Conservation (phyloP, 1,139 yeast species). For the Diutina siamensis region DNA sequence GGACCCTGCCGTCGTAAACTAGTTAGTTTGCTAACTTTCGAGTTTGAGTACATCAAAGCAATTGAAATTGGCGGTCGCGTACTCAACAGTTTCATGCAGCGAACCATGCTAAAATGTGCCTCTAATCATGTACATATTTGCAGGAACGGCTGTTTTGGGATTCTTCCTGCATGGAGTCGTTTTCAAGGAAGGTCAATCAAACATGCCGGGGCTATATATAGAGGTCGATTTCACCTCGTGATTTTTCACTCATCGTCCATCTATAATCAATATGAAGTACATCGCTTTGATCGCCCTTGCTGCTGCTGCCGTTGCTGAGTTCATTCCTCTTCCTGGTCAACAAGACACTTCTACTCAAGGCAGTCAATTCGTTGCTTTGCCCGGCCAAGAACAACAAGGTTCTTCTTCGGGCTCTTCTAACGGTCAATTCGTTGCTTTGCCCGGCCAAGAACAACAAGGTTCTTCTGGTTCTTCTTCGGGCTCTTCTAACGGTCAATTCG, state of each 20-base stretch:
- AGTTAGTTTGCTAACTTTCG: too few species aligned
- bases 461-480: neutral
- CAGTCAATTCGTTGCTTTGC: neutral
- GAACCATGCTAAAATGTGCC: neutral
- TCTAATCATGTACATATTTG: neutral
- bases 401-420: neutral
- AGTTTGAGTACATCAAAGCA: neutral
- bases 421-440: neutral
- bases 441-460: neutral
- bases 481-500: neutral
- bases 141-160: neutral
- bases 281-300: neutral
- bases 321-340: constrained; percentile 4
- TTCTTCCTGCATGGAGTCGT: neutral
- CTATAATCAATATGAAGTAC: constrained; percentile 1
- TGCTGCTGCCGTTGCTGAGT: constrained; percentile 5
- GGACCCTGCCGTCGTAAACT: too few species aligned
- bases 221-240: neutral
- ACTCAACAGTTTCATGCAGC: neutral
- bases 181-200: neutral
- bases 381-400: neutral
- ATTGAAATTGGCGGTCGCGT: neutral
- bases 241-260: neutral
- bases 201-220: neutral
- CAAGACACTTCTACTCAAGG: too few species aligned